Percentiles rank a stretch among this genome's conserved stretches.
Conservation (phyloP, 1,284 basidiomycete genomes). For the Moesziomyces sp. region DNA sequence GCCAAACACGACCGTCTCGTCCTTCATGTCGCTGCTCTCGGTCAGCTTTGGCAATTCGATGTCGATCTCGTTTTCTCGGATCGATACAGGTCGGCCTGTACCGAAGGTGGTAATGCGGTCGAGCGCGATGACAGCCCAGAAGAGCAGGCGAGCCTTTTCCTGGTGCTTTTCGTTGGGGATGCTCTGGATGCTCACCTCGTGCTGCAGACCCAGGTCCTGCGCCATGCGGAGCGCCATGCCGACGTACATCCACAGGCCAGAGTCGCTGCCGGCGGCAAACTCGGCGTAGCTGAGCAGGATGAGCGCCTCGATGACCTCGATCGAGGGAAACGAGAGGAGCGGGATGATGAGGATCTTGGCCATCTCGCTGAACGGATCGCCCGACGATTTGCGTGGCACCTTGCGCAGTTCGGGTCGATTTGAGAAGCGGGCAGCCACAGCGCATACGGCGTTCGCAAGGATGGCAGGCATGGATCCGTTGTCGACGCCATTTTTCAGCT, state of each 20-base stretch:
- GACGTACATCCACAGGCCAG: conserved; percentile 60
- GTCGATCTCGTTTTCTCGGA: conserved; percentile 56
- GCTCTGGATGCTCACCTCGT: conserved; percentile 54
- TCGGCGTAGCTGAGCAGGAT: conserved; percentile 56
- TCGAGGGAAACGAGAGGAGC: conserved; percentile 56
- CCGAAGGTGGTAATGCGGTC: conserved; percentile 62
- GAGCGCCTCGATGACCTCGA: conserved; percentile 59
- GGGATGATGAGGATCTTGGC: conserved; percentile 61
- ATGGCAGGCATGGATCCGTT: conserved; percentile 55
- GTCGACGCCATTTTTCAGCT: conserved; percentile 40
- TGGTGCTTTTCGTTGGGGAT: conserved; percentile 52
- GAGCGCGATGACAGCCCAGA: conserved; percentile 55
- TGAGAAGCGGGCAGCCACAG: conserved; percentile 54
- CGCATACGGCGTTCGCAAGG: conserved; percentile 58
- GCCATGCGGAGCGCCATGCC: conserved; percentile 60
- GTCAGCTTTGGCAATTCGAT: conserved; percentile 41
- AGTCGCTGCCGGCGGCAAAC: conserved; percentile 57
- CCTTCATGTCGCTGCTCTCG: conserved; percentile 39
- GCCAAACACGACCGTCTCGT: conserved; percentile 49
- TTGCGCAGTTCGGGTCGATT: conserved; percentile 46
- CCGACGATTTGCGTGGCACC: conserved; percentile 48
- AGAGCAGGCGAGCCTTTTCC: conserved; percentile 50
- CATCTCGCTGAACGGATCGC: conserved; percentile 61
- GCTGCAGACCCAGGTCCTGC: conserved; percentile 54
- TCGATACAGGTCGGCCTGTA: conserved; percentile 55